A percentile compares a stretch with the other conserved stretches of the same genome.
Evolutionary conservation across 108 stramenopile genomes (phyloP).

Genomic region (Skeletonema tropicum): DNA sequence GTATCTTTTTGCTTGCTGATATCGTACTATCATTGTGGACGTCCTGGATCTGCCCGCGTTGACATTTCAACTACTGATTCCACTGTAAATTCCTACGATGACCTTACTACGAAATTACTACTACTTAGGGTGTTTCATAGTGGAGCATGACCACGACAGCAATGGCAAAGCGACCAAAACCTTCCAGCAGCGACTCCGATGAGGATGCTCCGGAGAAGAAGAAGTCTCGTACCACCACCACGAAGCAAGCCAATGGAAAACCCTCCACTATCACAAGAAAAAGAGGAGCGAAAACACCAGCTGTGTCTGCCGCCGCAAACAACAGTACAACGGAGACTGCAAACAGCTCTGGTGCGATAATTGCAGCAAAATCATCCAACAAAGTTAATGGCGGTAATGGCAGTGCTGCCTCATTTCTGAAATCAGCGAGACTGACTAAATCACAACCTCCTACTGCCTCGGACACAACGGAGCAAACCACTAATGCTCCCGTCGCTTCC

Average conservation of each 20-base stretch:
- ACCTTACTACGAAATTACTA: too few species aligned
- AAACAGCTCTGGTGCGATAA: neutral
- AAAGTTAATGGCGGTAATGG: neutral
- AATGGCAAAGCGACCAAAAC: neutral
- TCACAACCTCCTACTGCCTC: neutral
- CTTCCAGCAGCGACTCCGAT: neutral
- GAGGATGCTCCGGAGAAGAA: neutral
- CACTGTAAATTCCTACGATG: too few species aligned
- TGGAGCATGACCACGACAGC: too few species aligned
- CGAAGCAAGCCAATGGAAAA: neutral
- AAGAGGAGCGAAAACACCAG: neutral
- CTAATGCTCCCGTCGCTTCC: neutral
- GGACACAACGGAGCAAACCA: neutral
- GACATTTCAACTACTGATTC: too few species aligned
- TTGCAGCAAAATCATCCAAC: neutral
- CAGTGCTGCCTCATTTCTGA: neutral
- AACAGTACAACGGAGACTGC: neutral
- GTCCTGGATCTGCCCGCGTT: too few species aligned
- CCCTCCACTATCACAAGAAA: neutral
- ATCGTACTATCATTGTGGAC: too few species aligned
- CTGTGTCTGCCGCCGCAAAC: neutral
- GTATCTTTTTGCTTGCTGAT: too few species aligned
- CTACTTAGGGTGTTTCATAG: too few species aligned
- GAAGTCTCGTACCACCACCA: neutral
- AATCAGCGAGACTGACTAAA: neutral